Percentiles rank a stretch among this genome's conserved stretches.
Evolutionary conservation across 306 rosid species (phyloP).

Genomic region (Gastrolobium villosum): DNA sequence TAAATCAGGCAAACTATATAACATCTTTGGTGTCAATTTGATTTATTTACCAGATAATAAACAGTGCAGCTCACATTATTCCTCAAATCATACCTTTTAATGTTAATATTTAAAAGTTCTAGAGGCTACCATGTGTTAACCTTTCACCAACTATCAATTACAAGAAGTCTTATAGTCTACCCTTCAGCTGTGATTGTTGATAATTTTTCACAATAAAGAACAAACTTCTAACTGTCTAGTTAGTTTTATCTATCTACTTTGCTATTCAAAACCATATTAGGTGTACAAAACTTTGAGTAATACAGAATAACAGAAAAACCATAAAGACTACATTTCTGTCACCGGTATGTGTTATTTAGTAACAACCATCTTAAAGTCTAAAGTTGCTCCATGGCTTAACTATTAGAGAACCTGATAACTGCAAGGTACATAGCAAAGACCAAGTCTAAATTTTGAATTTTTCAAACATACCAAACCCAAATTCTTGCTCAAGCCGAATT

Average conservation of each 20-base stretch:
- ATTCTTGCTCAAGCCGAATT: constrained; percentile 96
- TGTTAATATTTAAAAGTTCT: constrained; percentile 2
- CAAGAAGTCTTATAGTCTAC: background rate
- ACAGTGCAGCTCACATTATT: background rate
- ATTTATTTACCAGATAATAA: background rate
- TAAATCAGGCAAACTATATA: background rate
- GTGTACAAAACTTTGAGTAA: background rate
- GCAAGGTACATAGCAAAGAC: constrained; percentile 26
- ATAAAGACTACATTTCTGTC: background rate
- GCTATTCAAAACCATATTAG: constrained; percentile 13
- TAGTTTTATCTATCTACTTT: constrained; percentile 15
- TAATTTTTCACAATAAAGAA: constrained; percentile 6
- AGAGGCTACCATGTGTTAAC: constrained; percentile 13
- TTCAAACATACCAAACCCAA: constrained; percentile 82
- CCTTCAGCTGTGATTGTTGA: constrained; percentile 1
- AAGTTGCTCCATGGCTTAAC: background rate
- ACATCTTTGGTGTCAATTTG: constrained; percentile 10
- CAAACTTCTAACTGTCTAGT: background rate
- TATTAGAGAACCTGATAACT: background rate
- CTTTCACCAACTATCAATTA: constrained; percentile 26
- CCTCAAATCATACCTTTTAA: background rate
- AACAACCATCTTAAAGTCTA: constrained; percentile 13
- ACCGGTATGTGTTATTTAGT: background rate
- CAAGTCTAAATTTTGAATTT: constrained; percentile 27
- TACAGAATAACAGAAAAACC: background rate